Base-by-base conservation (phyloP, 257 asterid genomes). In the Thymus mandschuricus region DNA sequence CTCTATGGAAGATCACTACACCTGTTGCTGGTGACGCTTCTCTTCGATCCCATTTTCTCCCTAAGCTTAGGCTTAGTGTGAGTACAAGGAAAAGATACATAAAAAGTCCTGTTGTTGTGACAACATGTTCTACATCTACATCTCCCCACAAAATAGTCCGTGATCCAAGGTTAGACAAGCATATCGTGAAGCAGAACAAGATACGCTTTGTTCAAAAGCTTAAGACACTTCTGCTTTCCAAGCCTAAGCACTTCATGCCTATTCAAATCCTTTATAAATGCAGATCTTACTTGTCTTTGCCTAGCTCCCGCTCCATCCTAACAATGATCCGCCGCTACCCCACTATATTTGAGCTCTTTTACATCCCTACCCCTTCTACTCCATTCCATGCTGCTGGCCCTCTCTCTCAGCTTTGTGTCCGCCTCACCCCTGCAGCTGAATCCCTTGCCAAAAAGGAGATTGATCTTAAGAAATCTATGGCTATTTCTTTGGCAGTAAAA, bases 241-340 rank as follows among this genome's bases (percentile, higher is more conserved):
- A 91, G 68, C 97, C 99, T 8, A 86, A 84, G 68, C 95, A 91
- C 82, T 94, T 82, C 74, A 80, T 94, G 85, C 96, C 88, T 15
- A 70, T 94, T 10, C 83, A 80, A 66, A 35, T 88, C 72, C 81
- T 94, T 43, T 83, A 81, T 64, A 91, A 94, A 75, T 88, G 98
- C 57, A 88, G 96, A 1, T 60, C 93, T 45, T 94, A 85, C 82
- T 69, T 94, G 10, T 82, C 91, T 1, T 66, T 88, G 1, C 88
- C 88, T 10, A 84, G 81, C 54, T 89, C 97, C 4, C 82, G 82
- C 10, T 89, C 98, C 33, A 50, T 91, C 60, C 63, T 89, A 57
- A 56, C 74, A 4, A 89, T 94, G 98, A 90, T 94, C 67, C 84
- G 72, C 21, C 99, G 99, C 4, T 91, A 89, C 61, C 98, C 98